These are phyloP conservation scores for Desmodesmus armatus DNA, from an alignment of 139 green algal species.

Conservation along the genomic window DNA sequence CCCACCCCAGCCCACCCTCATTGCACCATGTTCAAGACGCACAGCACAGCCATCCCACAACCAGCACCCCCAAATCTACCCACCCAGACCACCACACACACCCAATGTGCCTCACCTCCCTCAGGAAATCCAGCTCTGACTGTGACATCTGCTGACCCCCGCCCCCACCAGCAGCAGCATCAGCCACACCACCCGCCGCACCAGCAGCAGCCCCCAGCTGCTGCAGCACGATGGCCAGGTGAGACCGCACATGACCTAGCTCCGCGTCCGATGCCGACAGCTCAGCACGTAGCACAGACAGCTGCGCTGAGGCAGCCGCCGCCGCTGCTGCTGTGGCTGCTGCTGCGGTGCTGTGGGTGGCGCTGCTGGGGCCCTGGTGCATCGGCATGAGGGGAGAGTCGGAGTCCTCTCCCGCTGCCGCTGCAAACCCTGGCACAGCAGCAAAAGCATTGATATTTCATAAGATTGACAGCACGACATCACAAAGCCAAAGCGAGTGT, in stretches of 20 bases:
- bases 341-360: too few relatives aligned
- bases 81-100: not conserved
- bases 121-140: conserved; percentile 57
- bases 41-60: too few relatives aligned
- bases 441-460: too few relatives aligned
- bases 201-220: conserved; percentile 30
- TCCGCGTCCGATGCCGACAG: conserved; percentile 63
- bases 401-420: too few relatives aligned
- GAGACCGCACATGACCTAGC: conserved; percentile 55
- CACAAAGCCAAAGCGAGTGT: too few relatives aligned
- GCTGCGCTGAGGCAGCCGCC: not conserved
- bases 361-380: too few relatives aligned
- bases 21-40: too few relatives aligned
- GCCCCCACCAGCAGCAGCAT: not conserved
- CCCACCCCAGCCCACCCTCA: too few relatives aligned
- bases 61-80: too few relatives aligned
- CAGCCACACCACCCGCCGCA: not conserved
- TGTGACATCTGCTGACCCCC: not conserved
- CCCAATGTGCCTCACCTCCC: conserved; percentile 18
- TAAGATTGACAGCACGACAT: too few relatives aligned
- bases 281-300: conserved; percentile 45
- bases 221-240: conserved; percentile 64
- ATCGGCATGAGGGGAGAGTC: too few relatives aligned
- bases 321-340: conserved; percentile 25
- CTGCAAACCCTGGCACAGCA: too few relatives aligned